These are phyloP conservation scores for Scutellaria galericulata DNA, from an alignment of 257 asterid genomes.

Conservation along the genomic window DNA sequence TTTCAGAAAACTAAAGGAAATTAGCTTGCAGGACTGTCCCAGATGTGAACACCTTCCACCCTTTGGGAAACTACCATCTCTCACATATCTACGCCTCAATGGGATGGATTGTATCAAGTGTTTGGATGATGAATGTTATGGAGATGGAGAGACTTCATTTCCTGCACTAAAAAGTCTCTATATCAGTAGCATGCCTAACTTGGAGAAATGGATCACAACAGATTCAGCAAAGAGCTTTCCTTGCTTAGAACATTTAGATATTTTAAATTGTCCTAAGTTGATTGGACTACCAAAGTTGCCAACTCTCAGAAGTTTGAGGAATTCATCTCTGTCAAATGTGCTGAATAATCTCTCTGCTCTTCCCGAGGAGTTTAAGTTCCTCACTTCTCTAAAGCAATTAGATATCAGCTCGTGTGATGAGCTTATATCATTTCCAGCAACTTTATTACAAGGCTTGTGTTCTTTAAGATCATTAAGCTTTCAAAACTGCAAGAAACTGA, in stretches of 20 bases:
- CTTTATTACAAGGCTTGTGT: background rate
- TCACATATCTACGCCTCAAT: background rate
- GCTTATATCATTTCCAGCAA: background rate
- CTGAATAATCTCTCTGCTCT: conserved; percentile 12
- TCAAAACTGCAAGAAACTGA: conserved; percentile 14
- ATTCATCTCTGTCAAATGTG: background rate
- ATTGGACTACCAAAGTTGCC: background rate
- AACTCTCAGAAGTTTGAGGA: background rate
- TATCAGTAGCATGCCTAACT: background rate
- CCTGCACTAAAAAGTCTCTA: conserved; percentile 19
- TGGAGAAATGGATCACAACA: conserved; percentile 26
- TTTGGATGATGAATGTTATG: conserved; percentile 29
- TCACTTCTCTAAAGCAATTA: background rate
- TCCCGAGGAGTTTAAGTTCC: conserved; percentile 10
- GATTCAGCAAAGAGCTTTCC: conserved; percentile 3
- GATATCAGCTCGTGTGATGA: background rate
- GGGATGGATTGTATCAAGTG: conserved; percentile 17
- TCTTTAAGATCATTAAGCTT: background rate
- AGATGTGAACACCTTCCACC: too few relatives aligned
- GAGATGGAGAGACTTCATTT: conserved; percentile 30
- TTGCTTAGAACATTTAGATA: background rate
- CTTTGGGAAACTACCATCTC: conserved; percentile 30
- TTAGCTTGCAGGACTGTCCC: too few relatives aligned
- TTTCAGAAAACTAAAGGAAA: too few relatives aligned
- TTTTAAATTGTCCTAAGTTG: background rate